Conservation (phyloP, 768 basidiomycete genomes). For the Suillus bovinus region DNA sequence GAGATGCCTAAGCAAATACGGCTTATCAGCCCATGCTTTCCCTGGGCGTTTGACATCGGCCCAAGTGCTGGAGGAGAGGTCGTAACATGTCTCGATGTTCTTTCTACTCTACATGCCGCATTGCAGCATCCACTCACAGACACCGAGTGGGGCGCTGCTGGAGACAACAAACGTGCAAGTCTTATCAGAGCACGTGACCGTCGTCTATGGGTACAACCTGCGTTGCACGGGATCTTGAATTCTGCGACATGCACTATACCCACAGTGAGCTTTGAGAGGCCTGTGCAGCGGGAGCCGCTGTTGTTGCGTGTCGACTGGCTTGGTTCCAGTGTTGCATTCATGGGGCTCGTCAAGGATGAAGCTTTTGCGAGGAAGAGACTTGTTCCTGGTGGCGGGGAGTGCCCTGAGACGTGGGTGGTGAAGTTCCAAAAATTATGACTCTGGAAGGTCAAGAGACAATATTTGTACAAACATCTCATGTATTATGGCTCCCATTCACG, state of each 20-base stretch:
- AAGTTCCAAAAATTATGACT: not conserved
- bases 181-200: slow-evolving; percentile 2
- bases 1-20: slow-evolving; percentile 1
- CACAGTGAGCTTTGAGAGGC: not conserved
- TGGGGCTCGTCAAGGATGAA: slow-evolving; percentile 8
- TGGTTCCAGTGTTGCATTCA: slow-evolving; percentile 6
- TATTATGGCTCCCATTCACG: not conserved
- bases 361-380: slow-evolving; percentile 5
- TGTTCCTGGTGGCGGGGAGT: slow-evolving; percentile 1
- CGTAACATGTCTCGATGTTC: slow-evolving; percentile 11
- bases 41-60: slow-evolving; percentile 11
- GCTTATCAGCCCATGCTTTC: slow-evolving; percentile 10
- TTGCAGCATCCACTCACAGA: slow-evolving; percentile 9
- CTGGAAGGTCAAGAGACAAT: too few species aligned
- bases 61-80: too few species aligned
- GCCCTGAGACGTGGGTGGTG: not conserved
- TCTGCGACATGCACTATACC: not conserved
- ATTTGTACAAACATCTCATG: slow-evolving; percentile 9
- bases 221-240: not conserved
- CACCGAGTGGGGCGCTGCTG: slow-evolving; percentile 8
- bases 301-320: slow-evolving; percentile 15
- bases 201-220: not conserved
- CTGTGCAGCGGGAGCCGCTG: not conserved
- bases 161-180: not conserved
- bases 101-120: not conserved